Base-by-base conservation (phyloP, 2,329 filamentous ascomycete species). In the Aspergillus jensenii region DNA sequence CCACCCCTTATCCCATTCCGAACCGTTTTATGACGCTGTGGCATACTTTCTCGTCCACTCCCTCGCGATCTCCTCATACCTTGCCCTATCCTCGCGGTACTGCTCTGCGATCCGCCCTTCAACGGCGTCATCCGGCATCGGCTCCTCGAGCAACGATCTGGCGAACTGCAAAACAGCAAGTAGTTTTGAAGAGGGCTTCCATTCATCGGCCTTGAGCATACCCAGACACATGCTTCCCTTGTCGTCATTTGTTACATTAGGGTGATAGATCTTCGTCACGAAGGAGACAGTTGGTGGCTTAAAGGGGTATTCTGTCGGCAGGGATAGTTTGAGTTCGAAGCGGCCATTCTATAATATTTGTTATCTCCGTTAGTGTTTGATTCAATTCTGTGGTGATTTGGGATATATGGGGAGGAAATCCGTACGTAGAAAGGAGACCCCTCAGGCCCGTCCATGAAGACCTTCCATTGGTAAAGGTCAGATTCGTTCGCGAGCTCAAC, bases 181-280 rank as follows among this genome's bases (percentile, higher is more conserved):
- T 64, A 96, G 84, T 78, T 88, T 89, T 69, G 88, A 90, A 60
- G 88, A 88, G 17, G 93, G 93, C 82, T 96, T 97, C 93, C 93
- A 97, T 76, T 91, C 88, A 68, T 96, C 91, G 31, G 88, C 76
- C 72, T 93, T 91, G 66, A 97, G 85, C 75, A 93, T 84, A 59
- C 86, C 87, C 45, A 97, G 82, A 77, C 93, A 97, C 85, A 97
- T 90, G 77, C 84, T 88, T 61, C 93, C 93, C 65, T 87, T 85
- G 71, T 85, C 84, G 75, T 96, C 92, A 82, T 96, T 95, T 71
- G 89, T 91, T 59, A 97, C 85, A 78, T 97, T 97, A 45, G 93
- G 92, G 79, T 97, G 93, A 84, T 96, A 97, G 81, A 96, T 90
- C 78, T 93, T 93, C 52, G 92, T 96, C 64, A 81, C 79, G 83